Conservation (phyloP, 306 rosid genomes). For the Begonia masoniana region DNA sequence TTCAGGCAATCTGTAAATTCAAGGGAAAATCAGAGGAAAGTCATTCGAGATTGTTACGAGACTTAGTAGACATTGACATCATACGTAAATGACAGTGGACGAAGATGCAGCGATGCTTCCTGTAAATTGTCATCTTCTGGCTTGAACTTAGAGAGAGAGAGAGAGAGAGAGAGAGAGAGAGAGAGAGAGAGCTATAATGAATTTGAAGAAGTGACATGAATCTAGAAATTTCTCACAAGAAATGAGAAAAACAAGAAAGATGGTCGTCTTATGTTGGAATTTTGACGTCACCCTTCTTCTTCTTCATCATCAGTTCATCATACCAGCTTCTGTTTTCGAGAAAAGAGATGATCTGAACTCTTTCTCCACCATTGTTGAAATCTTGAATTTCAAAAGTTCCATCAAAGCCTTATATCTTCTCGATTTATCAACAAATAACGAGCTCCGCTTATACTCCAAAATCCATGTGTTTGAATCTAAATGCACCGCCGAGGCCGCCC, state of each 20-base stretch:
- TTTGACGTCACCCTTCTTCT: slow-evolving; percentile 8
- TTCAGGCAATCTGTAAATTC: neutral
- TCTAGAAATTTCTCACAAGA: slow-evolving; percentile 37
- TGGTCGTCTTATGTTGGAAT: slow-evolving; percentile 40
- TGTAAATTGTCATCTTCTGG: neutral
- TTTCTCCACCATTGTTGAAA: slow-evolving; percentile 24
- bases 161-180: too few relatives aligned
- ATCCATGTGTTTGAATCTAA: slow-evolving; percentile 74
- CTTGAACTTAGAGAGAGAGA: too few relatives aligned
- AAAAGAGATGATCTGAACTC: slow-evolving; percentile 32
- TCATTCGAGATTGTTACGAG: neutral
- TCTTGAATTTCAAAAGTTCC: slow-evolving; percentile 29
- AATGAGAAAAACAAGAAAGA: slow-evolving; percentile 32
- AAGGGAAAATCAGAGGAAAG: neutral
- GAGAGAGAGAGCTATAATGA: too few relatives aligned
- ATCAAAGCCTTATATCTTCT: slow-evolving; percentile 28
- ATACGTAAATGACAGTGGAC: neutral
- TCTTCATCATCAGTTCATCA: slow-evolving; percentile 4
- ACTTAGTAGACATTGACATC: neutral
- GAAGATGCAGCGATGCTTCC: neutral
- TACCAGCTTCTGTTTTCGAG: slow-evolving; percentile 11
- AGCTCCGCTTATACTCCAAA: slow-evolving; percentile 58
- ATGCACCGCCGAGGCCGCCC: slow-evolving; percentile 75
- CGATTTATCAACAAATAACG: slow-evolving; percentile 19
- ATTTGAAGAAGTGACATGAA: too few relatives aligned